Conservation (phyloP, 805 yeast genomes). For the Wickerhamiella cacticola region DNA sequence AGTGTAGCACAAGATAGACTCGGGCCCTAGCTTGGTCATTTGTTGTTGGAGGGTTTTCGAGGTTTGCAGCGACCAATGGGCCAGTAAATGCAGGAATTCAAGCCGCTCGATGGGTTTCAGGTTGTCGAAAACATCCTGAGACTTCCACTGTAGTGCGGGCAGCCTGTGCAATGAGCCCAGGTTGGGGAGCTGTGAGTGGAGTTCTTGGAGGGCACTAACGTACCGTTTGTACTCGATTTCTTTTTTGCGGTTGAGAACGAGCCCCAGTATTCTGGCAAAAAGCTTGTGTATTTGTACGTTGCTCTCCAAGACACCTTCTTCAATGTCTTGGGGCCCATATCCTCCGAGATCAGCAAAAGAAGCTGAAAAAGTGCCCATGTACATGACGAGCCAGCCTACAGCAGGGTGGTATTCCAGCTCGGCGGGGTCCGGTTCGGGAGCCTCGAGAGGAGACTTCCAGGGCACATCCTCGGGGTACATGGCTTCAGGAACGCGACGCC, state of each 20-base stretch:
- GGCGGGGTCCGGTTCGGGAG: conserved; percentile 23
- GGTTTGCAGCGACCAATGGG: conserved; percentile 26
- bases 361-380: conserved; percentile 19
- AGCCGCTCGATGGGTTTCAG: conserved; percentile 28
- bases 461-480: conserved; percentile 27
- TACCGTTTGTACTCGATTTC: conserved; percentile 31
- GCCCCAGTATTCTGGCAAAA: conserved; percentile 28
- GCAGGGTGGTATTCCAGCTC: conserved; percentile 21
- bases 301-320: conserved; percentile 25
- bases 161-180: conserved; percentile 24
- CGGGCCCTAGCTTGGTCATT: conserved; percentile 18
- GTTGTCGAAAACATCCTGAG: conserved; percentile 23
- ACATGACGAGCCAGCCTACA: conserved; percentile 24
- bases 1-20: conserved; percentile 20
- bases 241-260: conserved; percentile 33
- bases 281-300: conserved; percentile 24
- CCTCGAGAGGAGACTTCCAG: conserved; percentile 19
- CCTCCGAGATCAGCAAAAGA: conserved; percentile 26
- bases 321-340: conserved; percentile 34
- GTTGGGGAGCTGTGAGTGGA: conserved; percentile 23
- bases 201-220: conserved; percentile 31
- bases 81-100: conserved; percentile 27
- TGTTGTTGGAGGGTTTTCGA: conserved; percentile 25
- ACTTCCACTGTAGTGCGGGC: conserved; percentile 20
- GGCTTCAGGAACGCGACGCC: conserved; percentile 15